phyloP scores from a whole-genome alignment of 306 rosid species.

The Prunus mira region DNA sequence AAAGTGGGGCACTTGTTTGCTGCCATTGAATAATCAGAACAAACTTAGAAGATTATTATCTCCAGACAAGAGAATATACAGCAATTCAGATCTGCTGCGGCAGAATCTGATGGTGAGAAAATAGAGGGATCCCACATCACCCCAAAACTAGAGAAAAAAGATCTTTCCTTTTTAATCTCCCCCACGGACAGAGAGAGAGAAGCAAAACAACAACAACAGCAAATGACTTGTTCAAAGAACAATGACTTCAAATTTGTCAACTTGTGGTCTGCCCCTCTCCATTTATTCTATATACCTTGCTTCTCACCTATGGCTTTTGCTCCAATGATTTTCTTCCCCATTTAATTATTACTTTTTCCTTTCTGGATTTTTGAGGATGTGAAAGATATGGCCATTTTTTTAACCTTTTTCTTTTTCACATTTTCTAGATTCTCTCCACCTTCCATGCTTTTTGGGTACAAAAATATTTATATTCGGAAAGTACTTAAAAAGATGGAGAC shows the following conservation, averaged over 20 bases:
- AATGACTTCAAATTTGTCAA: slow-evolving; percentile 41
- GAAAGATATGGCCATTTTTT: slow-evolving; percentile 18
- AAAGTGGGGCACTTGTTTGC: slow-evolving; percentile 20
- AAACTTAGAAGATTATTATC: slow-evolving; percentile 20
- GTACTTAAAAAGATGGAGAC: slow-evolving; percentile 33
- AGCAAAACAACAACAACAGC: not conserved
- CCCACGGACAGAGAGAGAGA: not conserved
- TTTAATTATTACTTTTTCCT: not conserved
- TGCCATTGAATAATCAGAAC: slow-evolving; percentile 21
- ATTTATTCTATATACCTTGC: slow-evolving; percentile 27
- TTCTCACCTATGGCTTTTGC: slow-evolving; percentile 22
- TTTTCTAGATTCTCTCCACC: slow-evolving; percentile 44
- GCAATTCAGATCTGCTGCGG: slow-evolving; percentile 39
- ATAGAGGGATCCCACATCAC: slow-evolving; percentile 36
- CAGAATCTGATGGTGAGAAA: slow-evolving; percentile 34
- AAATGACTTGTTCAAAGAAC: not conserved
- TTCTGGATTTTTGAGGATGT: slow-evolving; percentile 21
- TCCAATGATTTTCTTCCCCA: slow-evolving; percentile 17
- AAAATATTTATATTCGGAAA: slow-evolving; percentile 22
- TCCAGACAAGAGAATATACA: slow-evolving; percentile 17
- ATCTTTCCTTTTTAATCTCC: slow-evolving; percentile 14
- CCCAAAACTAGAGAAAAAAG: not conserved
- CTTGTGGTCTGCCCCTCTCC: slow-evolving; percentile 33
- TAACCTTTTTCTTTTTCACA: not conserved
- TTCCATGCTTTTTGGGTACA: slow-evolving; percentile 44